Conservation (phyloP, 2,329 filamentous ascomycete species). For the Trichoderma sp. region DNA sequence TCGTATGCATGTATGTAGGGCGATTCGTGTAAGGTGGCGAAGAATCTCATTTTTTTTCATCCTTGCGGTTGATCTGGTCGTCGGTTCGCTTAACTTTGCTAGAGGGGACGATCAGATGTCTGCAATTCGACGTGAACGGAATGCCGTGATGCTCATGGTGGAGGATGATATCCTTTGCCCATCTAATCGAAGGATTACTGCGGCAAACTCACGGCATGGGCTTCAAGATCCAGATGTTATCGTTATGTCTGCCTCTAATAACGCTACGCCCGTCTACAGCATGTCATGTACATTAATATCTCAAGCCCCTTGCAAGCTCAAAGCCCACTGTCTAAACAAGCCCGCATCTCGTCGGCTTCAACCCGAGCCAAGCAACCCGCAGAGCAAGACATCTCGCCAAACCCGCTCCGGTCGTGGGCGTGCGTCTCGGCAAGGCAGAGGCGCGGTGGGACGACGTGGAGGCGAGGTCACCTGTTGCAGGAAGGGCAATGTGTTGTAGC, state of each 20-base stretch:
- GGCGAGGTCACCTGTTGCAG: constrained; percentile 21
- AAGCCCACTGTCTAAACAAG: background rate
- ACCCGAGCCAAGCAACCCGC: background rate
- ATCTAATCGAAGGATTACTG: no score
- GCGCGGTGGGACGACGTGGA: constrained; percentile 20
- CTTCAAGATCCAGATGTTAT: no score
- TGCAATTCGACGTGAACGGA: no score
- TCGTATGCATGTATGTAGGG: background rate
- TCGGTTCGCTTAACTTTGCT: background rate
- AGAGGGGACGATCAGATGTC: no score
- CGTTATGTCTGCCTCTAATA: no score
- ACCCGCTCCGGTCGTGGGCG: background rate
- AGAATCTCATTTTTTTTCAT: background rate
- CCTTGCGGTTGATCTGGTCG: constrained; percentile 18
- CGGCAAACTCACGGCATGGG: no score
- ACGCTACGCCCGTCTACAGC: background rate
- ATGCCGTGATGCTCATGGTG: no score
- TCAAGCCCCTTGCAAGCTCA: background rate
- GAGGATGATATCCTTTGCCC: no score
- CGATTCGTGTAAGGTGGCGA: background rate
- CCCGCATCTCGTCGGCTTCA: background rate
- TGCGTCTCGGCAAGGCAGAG: constrained; percentile 15
- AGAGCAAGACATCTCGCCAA: background rate
- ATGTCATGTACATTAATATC: background rate
- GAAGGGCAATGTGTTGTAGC: background rate